Evolutionary conservation across 257 asterid genomes (phyloP).

Genomic region (Solanum dulcamara): DNA sequence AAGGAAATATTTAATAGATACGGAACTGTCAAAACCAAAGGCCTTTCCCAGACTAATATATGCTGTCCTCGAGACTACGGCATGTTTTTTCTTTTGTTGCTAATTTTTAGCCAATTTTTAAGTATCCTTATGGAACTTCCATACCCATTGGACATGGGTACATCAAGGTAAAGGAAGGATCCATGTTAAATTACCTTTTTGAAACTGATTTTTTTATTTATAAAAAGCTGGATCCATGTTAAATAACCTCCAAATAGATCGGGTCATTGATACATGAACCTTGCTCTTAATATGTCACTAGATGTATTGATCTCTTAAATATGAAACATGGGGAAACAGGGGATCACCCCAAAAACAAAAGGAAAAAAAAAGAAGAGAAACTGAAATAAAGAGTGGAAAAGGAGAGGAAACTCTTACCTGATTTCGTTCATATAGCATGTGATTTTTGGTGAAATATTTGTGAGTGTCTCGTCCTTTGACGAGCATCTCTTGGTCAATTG

Average conservation of each 20-base stretch:
- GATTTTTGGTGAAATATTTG: constrained; percentile 23
- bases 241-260: neutral
- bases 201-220: neutral
- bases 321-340: neutral
- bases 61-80: neutral
- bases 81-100: no score
- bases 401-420: constrained; percentile 1
- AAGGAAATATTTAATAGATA: neutral
- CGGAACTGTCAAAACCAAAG: neutral
- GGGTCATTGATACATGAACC: neutral
- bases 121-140: neutral
- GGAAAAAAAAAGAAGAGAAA: neutral
- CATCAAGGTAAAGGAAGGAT: neutral
- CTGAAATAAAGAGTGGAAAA: neutral
- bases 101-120: neutral
- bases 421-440: constrained; percentile 24
- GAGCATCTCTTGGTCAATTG: constrained; percentile 24
- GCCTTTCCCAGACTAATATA: neutral
- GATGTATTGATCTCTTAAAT: neutral
- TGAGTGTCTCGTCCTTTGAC: constrained; percentile 21
- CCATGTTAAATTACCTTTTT: neutral
- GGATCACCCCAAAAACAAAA: neutral
- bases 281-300: neutral
- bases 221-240: neutral
- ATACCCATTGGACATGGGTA: neutral